Percentiles rank a stretch among this genome's conserved stretches.
Conservation (phyloP, 345 rosid genomes). For the Eucalyptus camaldulensis region DNA sequence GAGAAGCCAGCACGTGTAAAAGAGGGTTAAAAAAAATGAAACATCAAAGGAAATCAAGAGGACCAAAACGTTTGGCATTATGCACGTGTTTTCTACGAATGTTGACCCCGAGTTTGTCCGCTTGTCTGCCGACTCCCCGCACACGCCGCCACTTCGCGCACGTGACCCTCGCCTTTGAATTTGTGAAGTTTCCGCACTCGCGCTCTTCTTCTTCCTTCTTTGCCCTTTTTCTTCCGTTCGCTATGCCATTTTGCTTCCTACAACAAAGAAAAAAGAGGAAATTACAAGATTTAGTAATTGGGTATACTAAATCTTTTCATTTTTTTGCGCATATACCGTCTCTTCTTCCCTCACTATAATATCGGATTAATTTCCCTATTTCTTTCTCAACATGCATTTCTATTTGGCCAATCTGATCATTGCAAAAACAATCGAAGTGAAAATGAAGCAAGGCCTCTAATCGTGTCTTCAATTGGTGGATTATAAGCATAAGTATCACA, state of each 20-base stretch:
- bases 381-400: background rate
- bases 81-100: background rate
- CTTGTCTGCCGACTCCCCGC: background rate
- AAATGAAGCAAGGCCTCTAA: background rate
- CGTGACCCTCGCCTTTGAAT: background rate
- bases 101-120: background rate
- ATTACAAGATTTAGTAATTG: background rate
- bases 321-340: accelerated
- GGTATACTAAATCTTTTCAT: background rate
- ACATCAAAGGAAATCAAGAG: background rate
- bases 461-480: background rate
- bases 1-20: background rate
- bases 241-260: background rate
- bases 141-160: background rate
- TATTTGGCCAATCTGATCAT: accelerated
- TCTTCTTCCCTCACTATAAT: background rate
- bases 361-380: background rate
- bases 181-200: background rate
- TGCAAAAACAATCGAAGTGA: background rate
- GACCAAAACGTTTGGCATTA: background rate
- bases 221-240: background rate
- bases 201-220: accelerated
- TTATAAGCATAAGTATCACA: background rate
- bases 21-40: background rate
- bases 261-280: no score